A percentile compares a stretch with the other conserved stretches of the same genome.
These are phyloP conservation scores for Mycena metata DNA, from an alignment of 768 basidiomycete genomes.

Conservation along the genomic window DNA sequence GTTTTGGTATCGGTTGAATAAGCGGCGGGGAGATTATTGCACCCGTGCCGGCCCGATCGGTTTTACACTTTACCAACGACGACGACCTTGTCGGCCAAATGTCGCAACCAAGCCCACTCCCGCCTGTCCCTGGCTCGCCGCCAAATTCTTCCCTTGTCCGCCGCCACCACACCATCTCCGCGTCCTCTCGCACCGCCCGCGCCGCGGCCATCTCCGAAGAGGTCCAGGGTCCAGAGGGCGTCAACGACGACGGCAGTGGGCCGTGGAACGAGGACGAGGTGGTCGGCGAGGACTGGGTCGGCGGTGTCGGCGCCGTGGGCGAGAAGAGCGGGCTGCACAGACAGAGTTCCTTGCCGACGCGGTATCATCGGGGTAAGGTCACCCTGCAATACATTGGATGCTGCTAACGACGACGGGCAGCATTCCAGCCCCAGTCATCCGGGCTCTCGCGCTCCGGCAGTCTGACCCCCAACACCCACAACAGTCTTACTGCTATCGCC, in stretches of 20 bases:
- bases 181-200: slow-evolving; percentile 75
- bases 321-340: slow-evolving; percentile 86
- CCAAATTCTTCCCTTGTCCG: slow-evolving; percentile 69
- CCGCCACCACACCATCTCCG: slow-evolving; percentile 87
- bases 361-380: slow-evolving; percentile 76
- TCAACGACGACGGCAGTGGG: slow-evolving; percentile 41
- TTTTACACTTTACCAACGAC: no score
- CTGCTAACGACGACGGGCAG: slow-evolving; percentile 49
- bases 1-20: no score
- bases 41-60: no score
- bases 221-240: slow-evolving; percentile 51
- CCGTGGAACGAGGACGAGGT: slow-evolving; percentile 81
- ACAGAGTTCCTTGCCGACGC: slow-evolving; percentile 85
- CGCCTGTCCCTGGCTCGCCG: slow-evolving; percentile 57
- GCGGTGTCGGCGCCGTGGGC: slow-evolving; percentile 85
- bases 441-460: slow-evolving; percentile 63
- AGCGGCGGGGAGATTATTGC: no score
- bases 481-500: slow-evolving; percentile 87
- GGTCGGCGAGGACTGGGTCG: slow-evolving; percentile 86
- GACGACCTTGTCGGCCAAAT: slow-evolving; percentile 7
- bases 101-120: slow-evolving; percentile 43
- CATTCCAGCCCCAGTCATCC: slow-evolving; percentile 64
- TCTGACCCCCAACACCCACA: slow-evolving; percentile 79
- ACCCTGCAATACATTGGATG: slow-evolving; percentile 34
- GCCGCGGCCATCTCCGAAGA: slow-evolving; percentile 82